Base-by-base conservation (phyloP, 768 basidiomycete genomes). In the Strobilomyces confusus region DNA sequence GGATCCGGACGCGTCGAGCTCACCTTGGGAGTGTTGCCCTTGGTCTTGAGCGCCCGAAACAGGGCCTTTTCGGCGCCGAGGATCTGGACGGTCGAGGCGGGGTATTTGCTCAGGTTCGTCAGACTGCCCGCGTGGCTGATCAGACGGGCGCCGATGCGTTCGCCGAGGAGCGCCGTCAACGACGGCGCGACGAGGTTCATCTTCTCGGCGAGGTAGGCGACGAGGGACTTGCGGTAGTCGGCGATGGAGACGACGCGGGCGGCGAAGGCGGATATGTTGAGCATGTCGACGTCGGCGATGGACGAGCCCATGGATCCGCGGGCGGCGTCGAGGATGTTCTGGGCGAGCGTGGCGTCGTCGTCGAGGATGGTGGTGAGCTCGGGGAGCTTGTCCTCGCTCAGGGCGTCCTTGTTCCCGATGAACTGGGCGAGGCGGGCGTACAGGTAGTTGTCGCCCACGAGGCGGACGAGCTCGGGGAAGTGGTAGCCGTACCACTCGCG, bases 401-500 rank as follows among this genome's bases (percentile, higher is more conserved):
- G 69, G 0, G 77, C 73, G 54, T 92, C 86, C 76, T 97, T 95
- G 72, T 95, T 84, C 29, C 94, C 93, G 58, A 98, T 90, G 66
- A 93, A 85, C 61, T 87, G 83, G 14, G 83, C 90, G 15, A 85
- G 79, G 15, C 79, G 79, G n/a, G 95, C 94, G 68, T 97, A 98
- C 66, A 89, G 86, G 72, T 92, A 84, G 69, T 97, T 95, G 73
- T 98, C 95, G 51, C 94, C 83, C 1, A 98, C 93, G 66, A 98
- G 78, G 57, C 81, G 86, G 74, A 95, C 81, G 61, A 98, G 88
- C 73, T 98, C 95, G 36, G 95, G 95, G 79, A 97, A 98, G 71
- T 98, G 95, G 76, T 95, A 98, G 8, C 95, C 95, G 70, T 98
- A 98, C 95, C 95, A 98, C 70, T 98, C 95, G 63, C 95, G 81